Percentiles rank a stretch among this genome's conserved stretches.
Evolutionary conservation across 495 filamentous ascomycete genomes (phyloP).

Genomic region (Symbiotaphrina buchneri): DNA sequence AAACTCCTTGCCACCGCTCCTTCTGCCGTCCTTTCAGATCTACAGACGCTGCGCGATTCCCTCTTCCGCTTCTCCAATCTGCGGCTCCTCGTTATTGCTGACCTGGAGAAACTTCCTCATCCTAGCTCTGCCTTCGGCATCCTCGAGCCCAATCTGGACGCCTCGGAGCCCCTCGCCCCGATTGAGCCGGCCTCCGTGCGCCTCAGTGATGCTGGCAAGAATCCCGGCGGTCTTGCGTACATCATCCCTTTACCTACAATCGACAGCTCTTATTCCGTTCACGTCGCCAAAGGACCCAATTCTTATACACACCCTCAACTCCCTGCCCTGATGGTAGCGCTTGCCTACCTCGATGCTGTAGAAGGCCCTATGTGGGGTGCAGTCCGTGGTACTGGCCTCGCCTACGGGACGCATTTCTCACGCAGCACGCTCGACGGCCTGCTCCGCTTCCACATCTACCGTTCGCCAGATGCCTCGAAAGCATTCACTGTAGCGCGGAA

Average conservation of each 20-base stretch:
- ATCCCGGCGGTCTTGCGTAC: constrained; percentile 48
- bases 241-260: constrained; percentile 81
- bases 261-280: constrained; percentile 75
- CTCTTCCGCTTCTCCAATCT: constrained; percentile 69
- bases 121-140: constrained; percentile 72
- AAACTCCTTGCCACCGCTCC: constrained; percentile 51
- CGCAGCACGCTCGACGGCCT: constrained; percentile 58
- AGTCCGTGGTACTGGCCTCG: constrained; percentile 75
- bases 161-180: constrained; percentile 25
- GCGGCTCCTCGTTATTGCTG: constrained; percentile 59
- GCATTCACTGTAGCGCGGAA: constrained; percentile 58
- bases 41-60: constrained; percentile 49
- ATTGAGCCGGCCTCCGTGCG: constrained; percentile 34
- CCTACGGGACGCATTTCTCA: constrained; percentile 63
- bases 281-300: constrained; percentile 47
- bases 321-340: constrained; percentile 67
- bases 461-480: constrained; percentile 72
- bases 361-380: constrained; percentile 90
- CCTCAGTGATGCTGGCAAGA: constrained; percentile 46
- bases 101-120: constrained; percentile 49
- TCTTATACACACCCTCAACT: constrained; percentile 55
- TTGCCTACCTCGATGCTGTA: constrained; percentile 74
- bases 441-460: constrained; percentile 62
- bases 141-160: constrained; percentile 23
- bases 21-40: constrained; percentile 41